Conservation (phyloP, 2,329 filamentous ascomycete genomes). For the Neurospora sp. region DNA sequence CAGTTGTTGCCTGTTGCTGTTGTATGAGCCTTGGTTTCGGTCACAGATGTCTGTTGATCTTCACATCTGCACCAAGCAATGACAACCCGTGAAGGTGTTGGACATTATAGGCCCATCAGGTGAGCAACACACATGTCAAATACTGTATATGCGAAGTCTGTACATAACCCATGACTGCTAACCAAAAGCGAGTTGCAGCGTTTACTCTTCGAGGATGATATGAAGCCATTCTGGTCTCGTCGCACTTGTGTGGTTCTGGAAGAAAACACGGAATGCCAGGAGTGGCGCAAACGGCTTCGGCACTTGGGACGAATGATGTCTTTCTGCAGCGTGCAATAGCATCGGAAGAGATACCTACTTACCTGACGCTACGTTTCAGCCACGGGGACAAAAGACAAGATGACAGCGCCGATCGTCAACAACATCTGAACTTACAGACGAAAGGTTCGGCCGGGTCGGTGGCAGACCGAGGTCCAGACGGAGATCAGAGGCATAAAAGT, state of each 20-base stretch:
- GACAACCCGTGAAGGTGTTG: too few relatives aligned
- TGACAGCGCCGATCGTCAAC: neutral
- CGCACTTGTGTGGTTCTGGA: neutral
- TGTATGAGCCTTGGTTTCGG: neutral
- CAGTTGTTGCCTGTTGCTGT: neutral
- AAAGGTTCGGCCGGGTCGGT: neutral
- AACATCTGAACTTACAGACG: neutral
- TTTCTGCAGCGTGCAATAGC: neutral
- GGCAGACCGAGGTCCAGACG: neutral
- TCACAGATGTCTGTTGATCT: neutral
- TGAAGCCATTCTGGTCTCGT: neutral
- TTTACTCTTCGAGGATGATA: neutral
- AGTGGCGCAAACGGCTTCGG: neutral
- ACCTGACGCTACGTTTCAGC: neutral
- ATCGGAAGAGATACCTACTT: neutral
- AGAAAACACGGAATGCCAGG: neutral
- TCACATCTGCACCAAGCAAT: neutral
- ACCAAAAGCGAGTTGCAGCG: neutral
- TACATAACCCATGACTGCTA: neutral
- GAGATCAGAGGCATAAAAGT: neutral
- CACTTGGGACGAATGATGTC: neutral
- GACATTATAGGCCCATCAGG: neutral
- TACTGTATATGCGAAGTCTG: neutral
- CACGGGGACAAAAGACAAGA: neutral
- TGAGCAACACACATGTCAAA: neutral